Base-by-base conservation (phyloP, 2,329 filamentous ascomycete genomes). In the Nemania sp. region DNA sequence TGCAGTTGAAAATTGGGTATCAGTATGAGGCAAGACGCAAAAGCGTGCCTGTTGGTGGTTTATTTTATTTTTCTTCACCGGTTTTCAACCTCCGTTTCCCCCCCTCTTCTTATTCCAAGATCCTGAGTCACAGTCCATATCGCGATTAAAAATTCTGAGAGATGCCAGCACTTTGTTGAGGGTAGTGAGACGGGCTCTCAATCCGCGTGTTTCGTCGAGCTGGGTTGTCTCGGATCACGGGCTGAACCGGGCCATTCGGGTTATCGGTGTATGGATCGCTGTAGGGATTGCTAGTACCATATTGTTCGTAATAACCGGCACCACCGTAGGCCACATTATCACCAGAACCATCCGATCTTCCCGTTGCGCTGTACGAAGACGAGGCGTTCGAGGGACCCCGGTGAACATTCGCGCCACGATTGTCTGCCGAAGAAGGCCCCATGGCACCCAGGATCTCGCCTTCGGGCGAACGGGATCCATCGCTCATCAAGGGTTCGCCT, bases 361-460 rank as follows among this genome's bases (percentile, higher is more conserved):
- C 88, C 7, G 87, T 90, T 12, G 88, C 89, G 65, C 93, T 97
- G 78, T 98, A 99, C 1, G 91, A 93, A 0, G 95, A 98, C 0
- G 95, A 99, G 5, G 95, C 95, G 72, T 98, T 98, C 5, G 94
- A 98, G 1, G 92, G 88, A 1, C 95, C 95, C 55, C 95, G 90
- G 67, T 90, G 91, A 37, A 98, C 90, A 67, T 91, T 91, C 25
- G 78, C 80, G 20, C 78, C 81, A 54, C 86, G 83, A 75, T 90
- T 89, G 63, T 85, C 83, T 57, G 85, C 82, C 25, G 89, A 83
- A 13, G 85, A 82, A 12, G 91, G 90, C 2, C 91, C 92, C 77
- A 97, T 88, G 43, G 89, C 91, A 53, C 90, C 92, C 39, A 97
- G 83, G 47, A 91, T 90, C 73, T 96, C 92, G 53, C 89, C 89